Conservation (phyloP, 2,329 filamentous ascomycete genomes). For the Sporothrix brunneoviolacea region DNA sequence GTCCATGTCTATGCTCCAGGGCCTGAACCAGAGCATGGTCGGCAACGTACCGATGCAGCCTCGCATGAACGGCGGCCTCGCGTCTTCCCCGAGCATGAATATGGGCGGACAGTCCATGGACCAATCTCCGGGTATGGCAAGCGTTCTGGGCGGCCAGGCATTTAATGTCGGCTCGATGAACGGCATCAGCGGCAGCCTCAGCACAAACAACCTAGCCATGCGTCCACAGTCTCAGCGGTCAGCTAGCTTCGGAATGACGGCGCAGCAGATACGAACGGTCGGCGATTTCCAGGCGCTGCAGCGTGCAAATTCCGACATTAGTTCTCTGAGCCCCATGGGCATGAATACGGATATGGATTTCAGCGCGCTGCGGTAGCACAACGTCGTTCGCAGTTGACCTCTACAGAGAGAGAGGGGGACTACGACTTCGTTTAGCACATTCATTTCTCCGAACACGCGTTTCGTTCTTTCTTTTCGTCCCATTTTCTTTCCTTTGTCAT, state of each 20-base stretch:
- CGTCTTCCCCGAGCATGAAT: slow-evolving; percentile 1
- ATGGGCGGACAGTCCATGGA: slow-evolving; percentile 8
- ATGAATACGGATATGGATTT: slow-evolving; percentile 36
- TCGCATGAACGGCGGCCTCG: slow-evolving; percentile 18
- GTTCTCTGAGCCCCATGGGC: slow-evolving; percentile 28
- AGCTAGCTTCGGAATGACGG: slow-evolving; percentile 34
- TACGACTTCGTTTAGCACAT: too few relatives aligned
- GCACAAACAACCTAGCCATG: slow-evolving; percentile 24
- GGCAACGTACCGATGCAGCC: slow-evolving; percentile 23
- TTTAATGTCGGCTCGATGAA: slow-evolving; percentile 21
- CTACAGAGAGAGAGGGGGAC: too few relatives aligned
- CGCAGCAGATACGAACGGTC: slow-evolving; percentile 36
- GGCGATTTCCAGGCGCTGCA: slow-evolving; percentile 46
- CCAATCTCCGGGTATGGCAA: not conserved
- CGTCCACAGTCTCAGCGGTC: slow-evolving; percentile 32
- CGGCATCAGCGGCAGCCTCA: slow-evolving; percentile 15
- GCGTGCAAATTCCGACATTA: slow-evolving; percentile 36
- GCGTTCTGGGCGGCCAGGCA: slow-evolving; percentile 3
- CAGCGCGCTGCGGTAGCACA: slow-evolving; percentile 28
- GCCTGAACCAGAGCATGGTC: slow-evolving; percentile 26
- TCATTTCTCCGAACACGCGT: too few relatives aligned
- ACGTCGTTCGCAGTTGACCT: not conserved
- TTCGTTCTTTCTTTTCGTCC: too few relatives aligned
- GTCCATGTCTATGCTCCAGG: slow-evolving; percentile 28
- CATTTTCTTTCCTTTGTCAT: too few relatives aligned